phyloP scores from a whole-genome alignment of 768 basidiomycete genomes.

The Lactarius trivialis region DNA sequence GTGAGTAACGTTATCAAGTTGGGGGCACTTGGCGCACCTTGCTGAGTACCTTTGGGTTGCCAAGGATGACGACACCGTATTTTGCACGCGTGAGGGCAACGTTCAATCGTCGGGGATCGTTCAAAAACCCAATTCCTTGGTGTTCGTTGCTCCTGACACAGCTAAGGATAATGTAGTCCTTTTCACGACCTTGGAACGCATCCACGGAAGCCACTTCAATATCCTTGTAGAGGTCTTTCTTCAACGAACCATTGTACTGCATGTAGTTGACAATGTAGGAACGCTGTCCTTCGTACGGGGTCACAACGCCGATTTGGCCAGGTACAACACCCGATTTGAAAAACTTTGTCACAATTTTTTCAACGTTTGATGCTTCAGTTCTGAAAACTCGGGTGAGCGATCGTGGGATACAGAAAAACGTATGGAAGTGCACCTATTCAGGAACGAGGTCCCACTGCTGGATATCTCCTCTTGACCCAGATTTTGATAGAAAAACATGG shows the following conservation, averaged over 20 bases:
- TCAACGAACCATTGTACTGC: constrained; percentile 99
- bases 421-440: constrained; percentile 62
- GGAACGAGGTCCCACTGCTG: constrained; percentile 95
- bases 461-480: constrained; percentile 98
- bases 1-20: constrained; percentile 14
- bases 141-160: constrained; percentile 99
- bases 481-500: constrained; percentile 99
- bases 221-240: constrained; percentile 99
- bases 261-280: constrained; percentile 99
- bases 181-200: constrained; percentile 98
- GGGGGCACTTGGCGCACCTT: constrained; percentile 54
- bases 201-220: constrained; percentile 99
- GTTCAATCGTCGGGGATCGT: constrained; percentile 92
- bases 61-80: constrained; percentile 97
- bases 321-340: constrained; percentile 99
- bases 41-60: constrained; percentile 99
- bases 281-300: constrained; percentile 97
- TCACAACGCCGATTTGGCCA: constrained; percentile 94
- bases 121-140: constrained; percentile 98
- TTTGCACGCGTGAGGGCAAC: constrained; percentile 97
- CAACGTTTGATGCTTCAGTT: constrained; percentile 97
- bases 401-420: constrained; percentile 1
- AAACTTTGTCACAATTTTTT: constrained; percentile 99
- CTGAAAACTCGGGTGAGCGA: constrained; percentile 35
- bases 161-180: constrained; percentile 98